Conservation (phyloP, 2,329 filamentous ascomycete species). For the Colletotrichum camelliae region DNA sequence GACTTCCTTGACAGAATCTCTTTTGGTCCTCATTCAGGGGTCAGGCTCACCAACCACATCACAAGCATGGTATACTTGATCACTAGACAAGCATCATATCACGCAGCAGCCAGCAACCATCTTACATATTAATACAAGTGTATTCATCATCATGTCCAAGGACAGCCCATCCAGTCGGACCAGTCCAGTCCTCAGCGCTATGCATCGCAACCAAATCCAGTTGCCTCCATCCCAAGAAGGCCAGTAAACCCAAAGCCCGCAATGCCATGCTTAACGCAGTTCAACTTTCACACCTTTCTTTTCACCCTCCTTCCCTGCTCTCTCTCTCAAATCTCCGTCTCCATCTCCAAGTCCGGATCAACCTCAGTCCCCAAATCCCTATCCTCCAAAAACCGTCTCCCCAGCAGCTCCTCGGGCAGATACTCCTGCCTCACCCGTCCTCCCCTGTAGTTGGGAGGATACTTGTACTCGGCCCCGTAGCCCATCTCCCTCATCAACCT, state of each 20-base stretch:
- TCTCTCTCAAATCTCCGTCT: conserved; percentile 7
- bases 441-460: conserved; percentile 88
- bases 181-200: not conserved
- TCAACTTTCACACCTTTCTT: no score
- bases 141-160: not conserved
- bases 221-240: not conserved
- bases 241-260: not conserved
- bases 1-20: no score
- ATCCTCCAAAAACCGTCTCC: conserved; percentile 78
- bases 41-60: no score
- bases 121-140: not conserved
- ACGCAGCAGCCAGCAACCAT: no score
- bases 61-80: no score
- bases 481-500: conserved; percentile 91
- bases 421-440: conserved; percentile 89
- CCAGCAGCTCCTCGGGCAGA: conserved; percentile 77
- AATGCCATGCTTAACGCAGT: not conserved
- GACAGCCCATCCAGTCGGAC: not conserved
- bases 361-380: conserved; percentile 78
- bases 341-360: conserved; percentile 69
- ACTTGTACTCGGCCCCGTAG: conserved; percentile 92
- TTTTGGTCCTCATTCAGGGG: no score
- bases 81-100: no score
- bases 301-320: not conserved
- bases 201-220: not conserved